These are phyloP conservation scores for Saccharomycopsis fermentans DNA, from an alignment of 805 yeast genomes.

Conservation along the genomic window DNA sequence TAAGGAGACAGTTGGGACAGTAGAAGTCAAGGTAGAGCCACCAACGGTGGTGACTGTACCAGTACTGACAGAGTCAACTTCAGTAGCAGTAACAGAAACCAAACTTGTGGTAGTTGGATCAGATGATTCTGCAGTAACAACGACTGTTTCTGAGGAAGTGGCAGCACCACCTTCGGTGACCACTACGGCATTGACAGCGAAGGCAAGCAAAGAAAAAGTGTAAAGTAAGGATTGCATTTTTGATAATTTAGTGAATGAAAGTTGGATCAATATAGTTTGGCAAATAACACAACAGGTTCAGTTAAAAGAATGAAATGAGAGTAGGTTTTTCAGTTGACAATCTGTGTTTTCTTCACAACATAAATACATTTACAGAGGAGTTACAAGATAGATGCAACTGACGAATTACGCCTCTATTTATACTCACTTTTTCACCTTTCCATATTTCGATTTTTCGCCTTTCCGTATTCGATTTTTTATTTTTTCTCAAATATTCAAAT, in stretches of 20 bases:
- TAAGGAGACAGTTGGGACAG: constrained; percentile 13
- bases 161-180: constrained; percentile 24
- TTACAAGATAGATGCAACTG: too few species aligned
- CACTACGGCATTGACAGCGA: constrained; percentile 22
- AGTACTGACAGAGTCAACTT: constrained; percentile 19
- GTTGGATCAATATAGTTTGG: too few species aligned
- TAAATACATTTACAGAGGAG: too few species aligned
- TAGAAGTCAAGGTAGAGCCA: constrained; percentile 1
- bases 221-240: constrained; percentile 26
- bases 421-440: too few species aligned
- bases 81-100: constrained; percentile 26
- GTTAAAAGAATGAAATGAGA: not conserved
- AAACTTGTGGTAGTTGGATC: constrained; percentile 23
- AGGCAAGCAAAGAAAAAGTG: constrained; percentile 22
- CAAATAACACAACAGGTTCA: too few species aligned
- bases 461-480: too few species aligned
- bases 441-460: too few species aligned
- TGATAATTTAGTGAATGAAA: not conserved
- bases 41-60: constrained; percentile 11
- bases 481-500: not conserved
- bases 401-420: too few species aligned
- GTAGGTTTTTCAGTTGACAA: too few species aligned
- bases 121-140: not conserved
- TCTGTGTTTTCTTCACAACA: too few species aligned
- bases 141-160: not conserved